phyloP scores from a whole-genome alignment of 2,329 filamentous ascomycete species.

The Ophiostoma montium region DNA sequence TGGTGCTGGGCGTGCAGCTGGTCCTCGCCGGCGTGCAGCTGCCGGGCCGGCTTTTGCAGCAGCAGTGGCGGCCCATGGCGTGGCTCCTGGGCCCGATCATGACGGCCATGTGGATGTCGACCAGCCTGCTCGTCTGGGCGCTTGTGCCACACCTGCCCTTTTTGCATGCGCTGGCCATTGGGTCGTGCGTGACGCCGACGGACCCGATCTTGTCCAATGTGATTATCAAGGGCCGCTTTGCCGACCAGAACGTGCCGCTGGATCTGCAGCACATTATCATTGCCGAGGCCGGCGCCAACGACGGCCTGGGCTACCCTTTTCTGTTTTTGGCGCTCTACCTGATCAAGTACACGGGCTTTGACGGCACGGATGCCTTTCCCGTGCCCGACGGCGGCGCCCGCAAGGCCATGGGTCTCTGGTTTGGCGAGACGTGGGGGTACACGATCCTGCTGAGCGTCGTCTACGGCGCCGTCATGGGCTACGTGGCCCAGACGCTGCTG shows the following conservation, averaged over 20 bases:
- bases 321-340: slow-evolving; percentile 74
- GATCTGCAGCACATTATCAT: slow-evolving; percentile 68
- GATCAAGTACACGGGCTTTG: slow-evolving; percentile 57
- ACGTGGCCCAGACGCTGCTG: slow-evolving; percentile 66
- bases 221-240: slow-evolving; percentile 68
- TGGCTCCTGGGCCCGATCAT: slow-evolving; percentile 73
- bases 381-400: slow-evolving; percentile 40
- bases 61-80: slow-evolving; percentile 62
- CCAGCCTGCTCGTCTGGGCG: slow-evolving; percentile 65
- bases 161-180: slow-evolving; percentile 66
- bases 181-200: slow-evolving; percentile 80
- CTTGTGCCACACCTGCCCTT: slow-evolving; percentile 59
- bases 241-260: slow-evolving; percentile 76
- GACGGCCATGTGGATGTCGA: slow-evolving; percentile 73
- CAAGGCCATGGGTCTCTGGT: slow-evolving; percentile 65
- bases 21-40: slow-evolving; percentile 81
- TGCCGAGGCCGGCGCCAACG: slow-evolving; percentile 76
- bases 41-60: slow-evolving; percentile 65
- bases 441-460: slow-evolving; percentile 63
- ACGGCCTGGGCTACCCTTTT: slow-evolving; percentile 81
- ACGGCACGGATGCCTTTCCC: slow-evolving; percentile 33
- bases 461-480: slow-evolving; percentile 67
- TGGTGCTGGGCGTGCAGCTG: slow-evolving; percentile 82
- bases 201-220: slow-evolving; percentile 79
- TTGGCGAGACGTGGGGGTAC: slow-evolving; percentile 75